Base-by-base conservation (phyloP, 257 asterid species). In the Solanum rostratum region DNA sequence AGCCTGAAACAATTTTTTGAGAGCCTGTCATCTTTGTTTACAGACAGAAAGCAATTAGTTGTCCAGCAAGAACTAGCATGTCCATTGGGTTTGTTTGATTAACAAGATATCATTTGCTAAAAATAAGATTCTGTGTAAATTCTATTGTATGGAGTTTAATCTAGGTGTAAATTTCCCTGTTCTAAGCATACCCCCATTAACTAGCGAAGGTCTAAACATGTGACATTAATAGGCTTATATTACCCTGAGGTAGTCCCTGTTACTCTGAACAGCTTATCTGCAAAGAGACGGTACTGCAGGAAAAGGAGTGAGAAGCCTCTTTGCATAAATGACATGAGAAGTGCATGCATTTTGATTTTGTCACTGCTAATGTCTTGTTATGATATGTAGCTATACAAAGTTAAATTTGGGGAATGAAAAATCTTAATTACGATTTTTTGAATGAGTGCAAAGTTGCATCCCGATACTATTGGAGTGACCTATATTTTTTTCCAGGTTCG, bases 401-500 rank as follows among this genome's bases (percentile, higher is more conserved):
- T 50, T n/a, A 43, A 19, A 10, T 43, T 71, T 43, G 13, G 27
- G 22, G 63, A 78, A 78, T 27, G 46, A 29, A 78, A 27, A 50
- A 78, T 78, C 63, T 78, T 50, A 16, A 50, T 50, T 27, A 4
- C 1, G 14, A 27, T 50, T 27, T 70, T 78, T 3, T 54, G 45
- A 29, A 29, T 50, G 63, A 78, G 82, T 50, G 82, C 6, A 4
- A 50, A 50, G 11, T 78, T 78, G 27, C 45, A 27, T 78, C 24
- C 82, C 15, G 19, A 78, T 16, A 78, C 45, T 50, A 78, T 27
- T 29, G 29, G 45, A 50, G n/a, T 46, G 46, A 24, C 2, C 81
- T 86, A 19, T 84, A 80, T 15, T 27, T 87, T 90, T 63, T 59
- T 59, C 22, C 86, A 97, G 99, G 96, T 90, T 79, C 96, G 97